A percentile compares a stretch with the other conserved stretches of the same genome.
These are phyloP conservation scores for Zea mays DNA, from an alignment of 176 grass and related monocot species.

Conservation along the genomic window DNA sequence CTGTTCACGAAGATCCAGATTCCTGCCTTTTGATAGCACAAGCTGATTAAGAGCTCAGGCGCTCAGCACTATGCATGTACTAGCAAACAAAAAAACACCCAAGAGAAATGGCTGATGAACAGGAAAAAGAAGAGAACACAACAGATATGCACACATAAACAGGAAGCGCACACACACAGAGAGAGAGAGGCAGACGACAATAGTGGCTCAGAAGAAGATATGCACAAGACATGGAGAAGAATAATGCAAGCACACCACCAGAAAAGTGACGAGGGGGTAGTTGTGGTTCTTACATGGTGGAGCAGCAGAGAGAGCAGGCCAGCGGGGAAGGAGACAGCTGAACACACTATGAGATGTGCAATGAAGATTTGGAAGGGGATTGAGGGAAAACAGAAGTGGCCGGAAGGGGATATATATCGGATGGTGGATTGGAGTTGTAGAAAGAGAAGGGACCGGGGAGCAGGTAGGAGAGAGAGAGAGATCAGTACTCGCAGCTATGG, in stretches of 20 bases:
- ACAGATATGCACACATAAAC: conserved; percentile 23
- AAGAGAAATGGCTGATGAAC: conserved; percentile 9
- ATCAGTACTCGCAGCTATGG: background rate
- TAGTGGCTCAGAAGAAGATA: conserved; percentile 42
- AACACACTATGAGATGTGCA: conserved; percentile 55
- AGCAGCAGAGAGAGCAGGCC: conserved; percentile 52
- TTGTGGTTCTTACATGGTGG: conserved; percentile 61
- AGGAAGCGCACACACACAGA: background rate
- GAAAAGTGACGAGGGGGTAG: conserved; percentile 40
- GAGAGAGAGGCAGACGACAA: background rate
- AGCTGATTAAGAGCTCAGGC: background rate
- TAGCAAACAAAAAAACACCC: conserved; percentile 1
- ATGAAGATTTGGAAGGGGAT: conserved; percentile 52
- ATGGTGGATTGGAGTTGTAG: conserved; percentile 7
- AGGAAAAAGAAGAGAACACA: conserved; percentile 11
- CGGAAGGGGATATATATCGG: conserved; percentile 42
- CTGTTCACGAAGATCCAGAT: conserved; percentile 5
- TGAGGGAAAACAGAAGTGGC: conserved; percentile 27
- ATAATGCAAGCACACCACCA: conserved; percentile 49
- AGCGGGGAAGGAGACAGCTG: conserved; percentile 44
- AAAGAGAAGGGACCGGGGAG: background rate
- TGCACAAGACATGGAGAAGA: conserved; percentile 53
- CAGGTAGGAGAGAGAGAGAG: conserved; percentile 12
- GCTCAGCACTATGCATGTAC: background rate
- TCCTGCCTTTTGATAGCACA: background rate